These are phyloP conservation scores for Fusarium sublunatum DNA, from an alignment of 2,329 filamentous ascomycete genomes.

Conservation along the genomic window DNA sequence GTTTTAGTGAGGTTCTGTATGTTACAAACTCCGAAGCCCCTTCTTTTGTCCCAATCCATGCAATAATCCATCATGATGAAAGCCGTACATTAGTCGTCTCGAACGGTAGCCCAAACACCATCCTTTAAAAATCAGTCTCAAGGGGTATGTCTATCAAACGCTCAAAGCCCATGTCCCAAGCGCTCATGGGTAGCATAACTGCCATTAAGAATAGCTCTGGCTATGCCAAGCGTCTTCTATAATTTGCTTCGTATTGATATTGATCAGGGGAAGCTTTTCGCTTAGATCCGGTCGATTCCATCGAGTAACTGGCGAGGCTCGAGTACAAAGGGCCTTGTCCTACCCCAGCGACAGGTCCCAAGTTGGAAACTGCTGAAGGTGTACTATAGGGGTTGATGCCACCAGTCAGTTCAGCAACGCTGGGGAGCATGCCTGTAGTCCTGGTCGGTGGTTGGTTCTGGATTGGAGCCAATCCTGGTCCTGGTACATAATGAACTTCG, in stretches of 20 bases:
- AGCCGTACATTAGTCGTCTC: conserved; percentile 24
- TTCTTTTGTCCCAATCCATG: conserved; percentile 22
- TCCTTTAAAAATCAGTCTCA: conserved; percentile 17
- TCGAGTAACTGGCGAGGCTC: conserved; percentile 51
- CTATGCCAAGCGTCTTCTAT: conserved; percentile 54
- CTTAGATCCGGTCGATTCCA: conserved; percentile 60
- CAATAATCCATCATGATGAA: conserved; percentile 18
- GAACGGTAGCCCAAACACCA: conserved; percentile 15
- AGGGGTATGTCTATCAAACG: conserved; percentile 22
- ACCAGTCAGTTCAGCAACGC: conserved; percentile 72
- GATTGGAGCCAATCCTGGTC: conserved; percentile 64
- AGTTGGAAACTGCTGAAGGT: conserved; percentile 54
- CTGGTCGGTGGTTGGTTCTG: conserved; percentile 56
- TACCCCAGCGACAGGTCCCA: conserved; percentile 47
- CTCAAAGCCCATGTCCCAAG: conserved; percentile 28
- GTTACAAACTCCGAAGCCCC: not conserved
- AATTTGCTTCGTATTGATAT: conserved; percentile 58
- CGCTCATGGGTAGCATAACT: conserved; percentile 21
- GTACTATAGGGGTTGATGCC: conserved; percentile 70
- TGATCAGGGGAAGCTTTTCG: conserved; percentile 62
- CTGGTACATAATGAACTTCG: conserved; percentile 50
- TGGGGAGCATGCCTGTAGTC: conserved; percentile 64
- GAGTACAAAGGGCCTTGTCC: conserved; percentile 52
- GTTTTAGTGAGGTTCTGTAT: not conserved
- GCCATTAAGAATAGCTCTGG: not conserved